phyloP scores from a whole-genome alignment of 1,284 basidiomycete genomes.

The Microbotryomycetes sp. region DNA sequence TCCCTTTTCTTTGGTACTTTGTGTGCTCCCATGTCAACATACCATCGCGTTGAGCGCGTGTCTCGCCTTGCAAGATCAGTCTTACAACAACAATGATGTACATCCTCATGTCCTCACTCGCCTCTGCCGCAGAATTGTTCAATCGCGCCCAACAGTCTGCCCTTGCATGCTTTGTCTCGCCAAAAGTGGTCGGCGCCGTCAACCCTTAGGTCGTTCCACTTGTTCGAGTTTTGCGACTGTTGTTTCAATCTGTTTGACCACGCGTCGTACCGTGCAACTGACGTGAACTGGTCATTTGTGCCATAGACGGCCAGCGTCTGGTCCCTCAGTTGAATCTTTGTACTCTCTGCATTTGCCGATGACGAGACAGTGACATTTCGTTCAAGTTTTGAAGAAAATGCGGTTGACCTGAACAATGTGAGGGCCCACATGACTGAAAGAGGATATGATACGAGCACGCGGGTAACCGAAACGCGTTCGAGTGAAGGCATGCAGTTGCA shows the following conservation, averaged over 20 bases:
- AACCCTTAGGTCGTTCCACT: constrained; percentile 40
- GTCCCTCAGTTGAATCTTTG: too few species aligned
- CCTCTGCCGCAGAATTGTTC: too few species aligned
- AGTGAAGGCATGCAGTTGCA: not conserved
- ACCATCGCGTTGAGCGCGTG: too few species aligned
- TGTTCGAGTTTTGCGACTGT: constrained; percentile 28
- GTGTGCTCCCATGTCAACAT: too few species aligned
- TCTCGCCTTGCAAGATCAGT: too few species aligned
- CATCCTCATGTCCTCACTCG: too few species aligned
- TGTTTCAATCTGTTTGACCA: constrained; percentile 50
- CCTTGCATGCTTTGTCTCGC: constrained; percentile 31
- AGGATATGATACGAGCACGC: constrained; percentile 69
- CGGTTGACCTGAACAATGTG: constrained; percentile 56
- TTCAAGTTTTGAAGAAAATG: constrained; percentile 51
- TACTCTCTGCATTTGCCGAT: too few species aligned
- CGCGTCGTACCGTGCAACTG: constrained; percentile 48
- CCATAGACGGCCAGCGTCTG: constrained; percentile 62
- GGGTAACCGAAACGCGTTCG: constrained; percentile 49
- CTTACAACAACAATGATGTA: too few species aligned
- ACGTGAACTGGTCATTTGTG: constrained; percentile 64
- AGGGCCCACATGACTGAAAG: constrained; percentile 55
- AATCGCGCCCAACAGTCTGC: constrained; percentile 19
- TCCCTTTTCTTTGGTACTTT: too few species aligned
- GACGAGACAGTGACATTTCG: constrained; percentile 42
- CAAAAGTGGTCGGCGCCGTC: constrained; percentile 50